Percentiles rank a stretch among this genome's conserved stretches.
Conservation (phyloP, 495 filamentous ascomycete species). For the Aspergillus cristatus region DNA sequence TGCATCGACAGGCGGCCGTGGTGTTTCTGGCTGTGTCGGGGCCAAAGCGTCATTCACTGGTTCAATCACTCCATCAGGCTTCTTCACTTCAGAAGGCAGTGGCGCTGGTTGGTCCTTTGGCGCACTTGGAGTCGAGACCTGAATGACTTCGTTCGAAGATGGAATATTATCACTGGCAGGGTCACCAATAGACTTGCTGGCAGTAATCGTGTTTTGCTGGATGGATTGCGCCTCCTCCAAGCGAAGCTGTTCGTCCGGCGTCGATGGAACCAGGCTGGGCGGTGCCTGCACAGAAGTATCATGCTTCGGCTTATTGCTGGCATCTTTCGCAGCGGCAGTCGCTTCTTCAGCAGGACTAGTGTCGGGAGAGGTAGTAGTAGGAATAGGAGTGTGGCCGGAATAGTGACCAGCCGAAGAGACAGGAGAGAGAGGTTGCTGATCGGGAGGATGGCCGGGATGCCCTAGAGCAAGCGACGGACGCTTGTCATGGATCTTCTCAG, state of each 20-base stretch:
- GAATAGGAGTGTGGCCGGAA: slow-evolving; percentile 33
- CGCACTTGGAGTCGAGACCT: slow-evolving; percentile 3
- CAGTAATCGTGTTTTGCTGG: slow-evolving; percentile 16
- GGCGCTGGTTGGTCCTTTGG: slow-evolving; percentile 13
- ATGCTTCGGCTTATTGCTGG: slow-evolving; percentile 17
- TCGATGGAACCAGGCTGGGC: slow-evolving; percentile 26
- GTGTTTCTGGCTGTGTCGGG: slow-evolving; percentile 7
- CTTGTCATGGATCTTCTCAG: slow-evolving; percentile 21
- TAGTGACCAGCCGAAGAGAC: slow-evolving; percentile 35
- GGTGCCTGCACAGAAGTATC: slow-evolving; percentile 12
- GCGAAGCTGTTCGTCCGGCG: slow-evolving; percentile 41
- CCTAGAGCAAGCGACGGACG: slow-evolving; percentile 25
- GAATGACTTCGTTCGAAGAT: slow-evolving; percentile 18
- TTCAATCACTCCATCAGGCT: slow-evolving; percentile 3
- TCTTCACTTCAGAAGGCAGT: slow-evolving; percentile 6
- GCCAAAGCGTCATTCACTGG: slow-evolving; percentile 8
- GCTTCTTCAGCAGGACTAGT: slow-evolving; percentile 33
- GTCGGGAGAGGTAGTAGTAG: slow-evolving; percentile 29
- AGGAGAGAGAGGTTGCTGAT: slow-evolving; percentile 34
- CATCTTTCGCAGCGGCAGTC: slow-evolving; percentile 11
- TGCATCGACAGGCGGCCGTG: slow-evolving; percentile 6
- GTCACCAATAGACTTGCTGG: slow-evolving; percentile 14
- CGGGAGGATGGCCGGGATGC: slow-evolving; percentile 13
- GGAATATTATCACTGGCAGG: slow-evolving; percentile 2
- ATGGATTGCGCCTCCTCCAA: slow-evolving; percentile 41